Evolutionary conservation across 2,329 filamentous ascomycete species (phyloP), one percentile per base, ranked within the genome.

Genomic region (Fusarium caatingaense): DNA sequence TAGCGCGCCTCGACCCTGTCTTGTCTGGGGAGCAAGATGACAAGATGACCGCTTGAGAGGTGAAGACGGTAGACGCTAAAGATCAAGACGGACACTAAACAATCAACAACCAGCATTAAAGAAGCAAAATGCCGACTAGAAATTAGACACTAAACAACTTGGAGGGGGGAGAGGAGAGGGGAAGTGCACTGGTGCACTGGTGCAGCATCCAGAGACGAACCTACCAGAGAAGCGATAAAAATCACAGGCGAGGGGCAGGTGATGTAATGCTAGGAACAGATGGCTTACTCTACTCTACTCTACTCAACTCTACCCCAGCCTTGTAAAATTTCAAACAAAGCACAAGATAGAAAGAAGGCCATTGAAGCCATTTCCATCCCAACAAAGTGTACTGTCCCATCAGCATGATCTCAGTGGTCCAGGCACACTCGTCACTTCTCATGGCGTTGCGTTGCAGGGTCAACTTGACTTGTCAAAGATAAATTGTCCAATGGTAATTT

Each of bases 61-160:
- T 45, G 23, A 50, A 57, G 66, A 40, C 45, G 51, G 61, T 50
- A 34, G 58, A 68, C 60, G 55, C 71, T 64, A 68, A 60, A 66
- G 46, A 56, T 51, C 40, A 49, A 64, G 20, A 23, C 50, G 46
- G 59, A 68, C 71, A 66, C 71, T 73, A 73, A 59, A 34, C 18
- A 60, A 32, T n/a, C 51, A 51, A 55, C 45, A 49, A 21, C 44
- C 56, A 69, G 54, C 40, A 47, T 69, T 30, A 62, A 66, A 72
- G 56, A 63, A 72, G 66, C 47, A 66, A 71, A 66, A 51, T 69
- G 61, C 50, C 44, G 54, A 59, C 56, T 40, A 61, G 44, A 42
- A 20, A 59, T 54, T 34, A 61, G 47, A 42, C 44, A 59, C 56
- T 40, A 61, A 44, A 40, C 44, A 49, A 49, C 56, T 42, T 45